Evolutionary conservation across 305 asterid species (phyloP).

Genomic region (Vinca major): DNA sequence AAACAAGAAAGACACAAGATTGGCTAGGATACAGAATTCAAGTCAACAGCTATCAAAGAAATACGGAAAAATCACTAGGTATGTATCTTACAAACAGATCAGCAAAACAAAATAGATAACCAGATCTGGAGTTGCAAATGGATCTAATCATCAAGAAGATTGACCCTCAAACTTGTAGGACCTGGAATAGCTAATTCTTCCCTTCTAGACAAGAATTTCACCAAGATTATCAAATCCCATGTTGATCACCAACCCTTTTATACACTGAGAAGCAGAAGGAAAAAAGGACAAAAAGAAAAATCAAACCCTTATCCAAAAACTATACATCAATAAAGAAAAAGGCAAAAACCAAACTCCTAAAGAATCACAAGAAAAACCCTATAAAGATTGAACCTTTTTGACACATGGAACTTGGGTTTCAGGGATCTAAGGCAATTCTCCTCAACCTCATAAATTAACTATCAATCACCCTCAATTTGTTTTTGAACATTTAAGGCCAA

Average conservation of each 20-base stretch:
- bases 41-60: constrained; percentile 21
- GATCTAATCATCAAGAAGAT: constrained; percentile 27
- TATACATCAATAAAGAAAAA: constrained; percentile 21
- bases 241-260: constrained; percentile 45
- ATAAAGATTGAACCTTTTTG: constrained; percentile 36
- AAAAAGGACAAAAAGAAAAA: constrained; percentile 30
- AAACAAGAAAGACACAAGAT: constrained; percentile 6
- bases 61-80: constrained; percentile 15
- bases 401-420: constrained; percentile 58
- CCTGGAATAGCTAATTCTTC: constrained; percentile 18
- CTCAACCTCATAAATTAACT: constrained; percentile 37
- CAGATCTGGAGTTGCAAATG: constrained; percentile 33
- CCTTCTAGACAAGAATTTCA: constrained; percentile 18
- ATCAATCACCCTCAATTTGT: constrained; percentile 10
- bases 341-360: constrained; percentile 20
- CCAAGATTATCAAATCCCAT: constrained; percentile 28
- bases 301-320: constrained; percentile 44
- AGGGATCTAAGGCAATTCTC: constrained; percentile 61
- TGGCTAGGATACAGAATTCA: constrained; percentile 5
- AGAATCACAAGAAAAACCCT: constrained; percentile 58
- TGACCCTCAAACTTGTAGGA: constrained; percentile 3
- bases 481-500: constrained; percentile 18
- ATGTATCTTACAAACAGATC: constrained; percentile 12
- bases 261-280: constrained; percentile 27
- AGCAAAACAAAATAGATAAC: constrained; percentile 13